Percentiles rank a stretch among this genome's conserved stretches.
phyloP scores from a whole-genome alignment of 352 stramenopile species.

The Phytophthora lateralis region DNA sequence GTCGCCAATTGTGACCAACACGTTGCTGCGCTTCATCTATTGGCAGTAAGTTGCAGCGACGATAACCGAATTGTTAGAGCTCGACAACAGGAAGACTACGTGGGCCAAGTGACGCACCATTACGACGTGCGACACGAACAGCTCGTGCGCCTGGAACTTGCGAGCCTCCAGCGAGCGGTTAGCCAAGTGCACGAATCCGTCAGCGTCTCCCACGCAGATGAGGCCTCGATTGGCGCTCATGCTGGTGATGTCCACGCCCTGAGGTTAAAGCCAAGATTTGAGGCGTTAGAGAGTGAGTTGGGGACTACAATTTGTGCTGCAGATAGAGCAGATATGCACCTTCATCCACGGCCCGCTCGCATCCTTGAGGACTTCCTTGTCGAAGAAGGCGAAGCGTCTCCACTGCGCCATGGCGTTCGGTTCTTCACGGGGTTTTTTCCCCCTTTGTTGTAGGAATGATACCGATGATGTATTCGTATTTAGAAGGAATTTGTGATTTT shows the following conservation, averaged over 20 bases:
- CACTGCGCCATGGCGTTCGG: slow-evolving; percentile 76
- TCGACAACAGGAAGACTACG: background rate
- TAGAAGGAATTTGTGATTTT: slow-evolving; percentile 3
- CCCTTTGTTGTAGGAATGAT: slow-evolving; percentile 24
- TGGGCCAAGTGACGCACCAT: slow-evolving; percentile 54
- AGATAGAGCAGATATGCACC: slow-evolving; percentile 37
- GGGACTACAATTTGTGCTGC: background rate
- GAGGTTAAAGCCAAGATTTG: background rate
- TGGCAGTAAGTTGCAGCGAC: background rate
- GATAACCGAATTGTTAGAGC: background rate
- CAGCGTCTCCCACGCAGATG: slow-evolving; percentile 83
- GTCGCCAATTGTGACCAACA: slow-evolving; percentile 86
- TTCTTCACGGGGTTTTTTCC: slow-evolving; percentile 24
- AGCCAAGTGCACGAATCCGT: slow-evolving; percentile 84
- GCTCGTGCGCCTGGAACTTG: slow-evolving; percentile 85
- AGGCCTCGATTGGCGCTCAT: slow-evolving; percentile 89
- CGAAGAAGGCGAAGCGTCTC: slow-evolving; percentile 90
- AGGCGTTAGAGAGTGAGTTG: slow-evolving; percentile 15
- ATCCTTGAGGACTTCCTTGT: slow-evolving; percentile 89
- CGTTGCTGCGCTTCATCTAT: slow-evolving; percentile 90
- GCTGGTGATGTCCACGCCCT: slow-evolving; percentile 86
- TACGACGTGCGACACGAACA: slow-evolving; percentile 89
- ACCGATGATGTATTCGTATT: slow-evolving; percentile 20
- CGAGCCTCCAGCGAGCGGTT: slow-evolving; percentile 84
- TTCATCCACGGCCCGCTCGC: slow-evolving; percentile 84